Base-by-base conservation (phyloP, 306 rosid genomes). In the Albizia julibrissin region DNA sequence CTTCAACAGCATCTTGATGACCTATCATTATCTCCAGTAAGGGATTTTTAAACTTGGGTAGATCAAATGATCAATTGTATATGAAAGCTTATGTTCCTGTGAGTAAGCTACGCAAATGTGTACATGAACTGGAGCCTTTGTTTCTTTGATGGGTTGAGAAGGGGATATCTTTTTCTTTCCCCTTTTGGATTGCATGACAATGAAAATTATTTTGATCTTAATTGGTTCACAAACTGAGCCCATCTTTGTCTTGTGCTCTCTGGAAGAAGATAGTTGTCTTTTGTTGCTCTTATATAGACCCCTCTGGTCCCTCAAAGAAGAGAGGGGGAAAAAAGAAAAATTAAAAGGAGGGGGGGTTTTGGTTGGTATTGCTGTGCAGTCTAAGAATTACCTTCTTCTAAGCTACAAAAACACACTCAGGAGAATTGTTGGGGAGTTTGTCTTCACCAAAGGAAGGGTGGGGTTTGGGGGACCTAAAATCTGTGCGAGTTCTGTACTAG, bases 371-470 rank as follows among this genome's bases (percentile, higher is more conserved):
- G 50, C 19, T 21, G 54, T 70, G 56, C 34, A 24, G 56, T 8
- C 50, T 69, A 40, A 39, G 73, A 39, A 40, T 50, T 22, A 12
- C 14, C 75, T 72, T 72, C 59, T 16, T 22, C 14, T 37, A 58
- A 75, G 69, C 22, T 75, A 56, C 68, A n/a, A 34, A 33, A 37
- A n/a, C 39, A 61, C 12, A 34, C 47, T 21, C 52, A 56, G 49
- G 72, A 44, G 44, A 24, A 50, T 78, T 11, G 26, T 16, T 31
- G 72, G 71, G 11, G 44, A 64, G 33, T 80, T 80, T 72, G 39
- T 21, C 47, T 42, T 71, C 50, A 44, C 44, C 14, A 15, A 13
- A 49, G 67, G 69, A 16, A 54, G 46, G 16, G 13, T 8, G 34
- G 69, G 68, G 39, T 13, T 13, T 22, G 33, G 37, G 69, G 39